Percentiles rank a stretch among this genome's conserved stretches.
phyloP scores from a whole-genome alignment of 768 basidiomycete species.

The Rhodotorula paludigena region DNA sequence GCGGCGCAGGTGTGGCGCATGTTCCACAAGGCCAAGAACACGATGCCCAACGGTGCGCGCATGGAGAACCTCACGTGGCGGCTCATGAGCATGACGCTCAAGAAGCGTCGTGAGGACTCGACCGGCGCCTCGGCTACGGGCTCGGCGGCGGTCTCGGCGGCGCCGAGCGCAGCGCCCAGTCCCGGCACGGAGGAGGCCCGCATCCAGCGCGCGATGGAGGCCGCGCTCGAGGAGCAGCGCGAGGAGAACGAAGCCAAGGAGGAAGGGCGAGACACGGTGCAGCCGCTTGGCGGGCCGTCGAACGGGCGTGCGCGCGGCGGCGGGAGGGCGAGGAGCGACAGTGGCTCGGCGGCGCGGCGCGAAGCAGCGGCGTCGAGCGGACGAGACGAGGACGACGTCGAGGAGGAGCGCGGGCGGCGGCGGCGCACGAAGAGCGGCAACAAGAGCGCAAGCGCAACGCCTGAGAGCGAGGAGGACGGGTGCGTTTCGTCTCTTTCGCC shows the following conservation, averaged over 20 bases:
- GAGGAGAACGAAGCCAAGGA: constrained; percentile 19
- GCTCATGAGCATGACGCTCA: constrained; percentile 93
- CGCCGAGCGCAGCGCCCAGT: not conserved
- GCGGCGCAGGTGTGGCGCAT: constrained; percentile 97
- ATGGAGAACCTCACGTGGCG: constrained; percentile 99
- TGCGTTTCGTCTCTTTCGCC: constrained; percentile 39
- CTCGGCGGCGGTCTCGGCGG: not conserved
- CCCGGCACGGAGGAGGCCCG: constrained; percentile 8
- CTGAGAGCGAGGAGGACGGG: constrained; percentile 28
- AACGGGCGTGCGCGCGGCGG: not conserved
- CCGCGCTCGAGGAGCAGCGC: constrained; percentile 15
- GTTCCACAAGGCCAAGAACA: constrained; percentile 84
- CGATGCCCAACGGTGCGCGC: constrained; percentile 80
- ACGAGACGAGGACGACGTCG: constrained; percentile 15
- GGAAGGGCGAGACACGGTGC: constrained; percentile 25
- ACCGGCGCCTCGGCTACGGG: not conserved
- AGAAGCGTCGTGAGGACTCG: constrained; percentile 75
- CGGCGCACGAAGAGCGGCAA: constrained; percentile 46
- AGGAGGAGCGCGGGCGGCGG: constrained; percentile 43
- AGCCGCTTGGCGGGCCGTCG: constrained; percentile 1
- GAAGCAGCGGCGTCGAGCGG: not conserved
- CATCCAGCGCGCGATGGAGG: constrained; percentile 15
- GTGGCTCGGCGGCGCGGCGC: not conserved
- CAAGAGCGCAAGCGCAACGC: constrained; percentile 33
- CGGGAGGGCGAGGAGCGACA: constrained; percentile 13